Percentiles rank a stretch among this genome's conserved stretches.
These are phyloP conservation scores for Tetracentron sinense DNA, from an alignment of 164 flowering plant species.

Conservation along the genomic window DNA sequence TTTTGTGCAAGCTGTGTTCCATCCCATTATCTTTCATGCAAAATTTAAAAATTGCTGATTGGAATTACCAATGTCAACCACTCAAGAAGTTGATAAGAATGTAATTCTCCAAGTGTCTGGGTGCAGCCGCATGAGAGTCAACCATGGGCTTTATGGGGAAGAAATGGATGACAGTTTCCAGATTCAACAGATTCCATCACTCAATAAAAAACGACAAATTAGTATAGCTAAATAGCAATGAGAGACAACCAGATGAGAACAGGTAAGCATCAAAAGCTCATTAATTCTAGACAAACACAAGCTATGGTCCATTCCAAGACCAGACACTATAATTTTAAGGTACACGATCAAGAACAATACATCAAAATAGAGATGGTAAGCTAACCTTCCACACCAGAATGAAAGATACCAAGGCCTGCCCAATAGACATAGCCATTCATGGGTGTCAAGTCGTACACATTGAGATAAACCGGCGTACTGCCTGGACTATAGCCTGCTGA, in stretches of 20 bases:
- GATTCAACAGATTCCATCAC: no score
- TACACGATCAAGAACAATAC: not conserved
- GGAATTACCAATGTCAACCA: no score
- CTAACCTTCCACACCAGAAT: conserved; percentile 95
- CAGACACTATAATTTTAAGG: not conserved
- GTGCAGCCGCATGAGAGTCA: no score
- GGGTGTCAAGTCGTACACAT: conserved; percentile 94
- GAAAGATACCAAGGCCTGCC: conserved; percentile 96
- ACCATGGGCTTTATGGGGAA: no score
- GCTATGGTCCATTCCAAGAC: not conserved
- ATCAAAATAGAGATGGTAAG: not conserved
- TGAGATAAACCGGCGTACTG: conserved; percentile 78
- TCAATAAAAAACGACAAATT: no score
- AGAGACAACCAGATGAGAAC: not conserved
- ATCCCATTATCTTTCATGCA: no score
- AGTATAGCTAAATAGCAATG: no score
- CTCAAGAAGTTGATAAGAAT: no score
- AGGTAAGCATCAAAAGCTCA: not conserved
- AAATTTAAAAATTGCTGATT: no score
- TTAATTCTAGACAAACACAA: not conserved
- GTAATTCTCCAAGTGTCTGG: no score
- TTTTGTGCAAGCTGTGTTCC: no score
- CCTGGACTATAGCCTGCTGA: conserved; percentile 55
- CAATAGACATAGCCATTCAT: conserved; percentile 90
- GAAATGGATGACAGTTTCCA: no score